Evolutionary conservation across 495 filamentous ascomycete genomes (phyloP).

Genomic region (Podospora comata): DNA sequence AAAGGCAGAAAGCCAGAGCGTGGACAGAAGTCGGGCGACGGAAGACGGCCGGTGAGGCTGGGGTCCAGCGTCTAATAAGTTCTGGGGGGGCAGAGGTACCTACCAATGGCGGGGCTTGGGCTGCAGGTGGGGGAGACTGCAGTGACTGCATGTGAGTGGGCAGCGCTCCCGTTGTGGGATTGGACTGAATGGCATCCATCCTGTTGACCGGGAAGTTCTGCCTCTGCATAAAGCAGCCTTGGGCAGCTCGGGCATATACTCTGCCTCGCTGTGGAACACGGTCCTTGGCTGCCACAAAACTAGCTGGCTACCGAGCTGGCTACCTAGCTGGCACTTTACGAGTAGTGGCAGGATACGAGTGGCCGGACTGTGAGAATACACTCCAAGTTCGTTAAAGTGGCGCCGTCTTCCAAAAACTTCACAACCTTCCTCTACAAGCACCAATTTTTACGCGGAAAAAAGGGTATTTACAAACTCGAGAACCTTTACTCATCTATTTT

Average conservation of each 20-base stretch:
- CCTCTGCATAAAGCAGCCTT: background rate
- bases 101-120: background rate
- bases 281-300: background rate
- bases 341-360: background rate
- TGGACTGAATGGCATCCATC: background rate
- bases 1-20: background rate
- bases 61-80: background rate
- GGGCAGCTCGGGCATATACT: background rate
- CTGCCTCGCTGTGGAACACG: constrained; percentile 1
- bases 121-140: background rate
- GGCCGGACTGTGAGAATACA: no score
- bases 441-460: no score
- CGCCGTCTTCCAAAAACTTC: no score
- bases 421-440: no score
- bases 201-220: background rate
- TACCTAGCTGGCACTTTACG: background rate
- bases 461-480: no score
- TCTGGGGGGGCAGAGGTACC: background rate
- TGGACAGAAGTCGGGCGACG: background rate
- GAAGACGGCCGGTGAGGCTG: background rate
- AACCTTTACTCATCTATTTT: no score
- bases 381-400: no score
- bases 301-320: background rate
- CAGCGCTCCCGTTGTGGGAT: background rate
- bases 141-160: background rate